phyloP scores from a whole-genome alignment of 192 early-diverging fungal genomes.

The Ambispora gerdemannii region DNA sequence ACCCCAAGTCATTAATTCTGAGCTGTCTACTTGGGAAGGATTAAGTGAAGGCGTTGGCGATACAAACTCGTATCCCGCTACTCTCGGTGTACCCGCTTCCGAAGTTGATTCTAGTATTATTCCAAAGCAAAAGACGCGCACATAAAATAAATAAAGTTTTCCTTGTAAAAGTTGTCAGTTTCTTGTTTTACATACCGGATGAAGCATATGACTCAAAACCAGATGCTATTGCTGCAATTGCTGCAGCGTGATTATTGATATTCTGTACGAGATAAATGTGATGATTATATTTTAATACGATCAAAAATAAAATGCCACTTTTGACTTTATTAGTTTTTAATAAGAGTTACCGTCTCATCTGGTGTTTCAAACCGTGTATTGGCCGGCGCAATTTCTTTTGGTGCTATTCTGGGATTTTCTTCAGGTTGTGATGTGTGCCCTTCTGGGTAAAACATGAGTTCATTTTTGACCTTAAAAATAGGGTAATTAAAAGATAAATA shows the following conservation, averaged over 20 bases:
- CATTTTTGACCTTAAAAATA: constrained; percentile 54
- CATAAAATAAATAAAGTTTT: constrained; percentile 28
- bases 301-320: not conserved
- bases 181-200: not conserved
- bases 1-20: constrained; percentile 83
- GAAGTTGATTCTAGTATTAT: constrained; percentile 26
- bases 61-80: constrained; percentile 61
- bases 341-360: constrained; percentile 32
- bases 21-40: constrained; percentile 63
- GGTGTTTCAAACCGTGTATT: constrained; percentile 58
- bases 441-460: constrained; percentile 73
- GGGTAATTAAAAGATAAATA: not conserved
- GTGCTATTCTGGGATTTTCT: constrained; percentile 41
- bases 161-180: no score
- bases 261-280: not conserved
- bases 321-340: not conserved
- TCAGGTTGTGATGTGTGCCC: constrained; percentile 42
- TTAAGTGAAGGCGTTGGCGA: constrained; percentile 63
- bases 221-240: constrained; percentile 8
- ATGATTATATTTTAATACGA: not conserved
- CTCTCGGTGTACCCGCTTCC: constrained; percentile 53
- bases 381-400: constrained; percentile 60
- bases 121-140: constrained; percentile 47
- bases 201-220: not conserved
- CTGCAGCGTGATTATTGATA: constrained; percentile 27